Conservation (phyloP, 805 yeast species). For the Pichia paraexigua region DNA sequence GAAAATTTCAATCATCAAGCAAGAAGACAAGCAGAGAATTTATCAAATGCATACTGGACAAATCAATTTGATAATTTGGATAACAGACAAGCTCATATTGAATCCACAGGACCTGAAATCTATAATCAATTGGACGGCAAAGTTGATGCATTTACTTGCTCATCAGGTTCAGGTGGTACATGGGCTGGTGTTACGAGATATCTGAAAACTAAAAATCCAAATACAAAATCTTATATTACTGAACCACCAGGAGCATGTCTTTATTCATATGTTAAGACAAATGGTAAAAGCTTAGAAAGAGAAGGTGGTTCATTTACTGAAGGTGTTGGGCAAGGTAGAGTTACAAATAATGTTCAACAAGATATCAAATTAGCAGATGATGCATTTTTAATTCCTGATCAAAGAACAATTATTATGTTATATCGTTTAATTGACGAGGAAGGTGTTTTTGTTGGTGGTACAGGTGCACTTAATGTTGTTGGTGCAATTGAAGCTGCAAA, state of each 20-base stretch:
- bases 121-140: slow-evolving; percentile 80
- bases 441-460: slow-evolving; percentile 86
- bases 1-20: slow-evolving; percentile 86
- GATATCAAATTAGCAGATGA: slow-evolving; percentile 73
- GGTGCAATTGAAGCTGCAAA: slow-evolving; percentile 79
- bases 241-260: slow-evolving; percentile 93
- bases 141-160: slow-evolving; percentile 81
- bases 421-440: slow-evolving; percentile 80
- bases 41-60: slow-evolving; percentile 88
- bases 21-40: slow-evolving; percentile 66
- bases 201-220: slow-evolving; percentile 60
- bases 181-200: slow-evolving; percentile 80
- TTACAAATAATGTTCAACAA: slow-evolving; percentile 70
- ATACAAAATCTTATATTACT: slow-evolving; percentile 61
- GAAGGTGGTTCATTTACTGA: slow-evolving; percentile 87
- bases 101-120: slow-evolving; percentile 89
- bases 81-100: slow-evolving; percentile 82
- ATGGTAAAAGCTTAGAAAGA: slow-evolving; percentile 60
- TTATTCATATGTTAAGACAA: slow-evolving; percentile 66
- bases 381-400: slow-evolving; percentile 73
- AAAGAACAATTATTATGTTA: slow-evolving; percentile 73
- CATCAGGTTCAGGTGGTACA: slow-evolving; percentile 93
- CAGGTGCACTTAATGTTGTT: slow-evolving; percentile 82
- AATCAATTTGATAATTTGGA: slow-evolving; percentile 85
- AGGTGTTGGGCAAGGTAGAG: slow-evolving; percentile 94